phyloP scores from a whole-genome alignment of 495 filamentous ascomycete genomes.

The Xylaria curta region DNA sequence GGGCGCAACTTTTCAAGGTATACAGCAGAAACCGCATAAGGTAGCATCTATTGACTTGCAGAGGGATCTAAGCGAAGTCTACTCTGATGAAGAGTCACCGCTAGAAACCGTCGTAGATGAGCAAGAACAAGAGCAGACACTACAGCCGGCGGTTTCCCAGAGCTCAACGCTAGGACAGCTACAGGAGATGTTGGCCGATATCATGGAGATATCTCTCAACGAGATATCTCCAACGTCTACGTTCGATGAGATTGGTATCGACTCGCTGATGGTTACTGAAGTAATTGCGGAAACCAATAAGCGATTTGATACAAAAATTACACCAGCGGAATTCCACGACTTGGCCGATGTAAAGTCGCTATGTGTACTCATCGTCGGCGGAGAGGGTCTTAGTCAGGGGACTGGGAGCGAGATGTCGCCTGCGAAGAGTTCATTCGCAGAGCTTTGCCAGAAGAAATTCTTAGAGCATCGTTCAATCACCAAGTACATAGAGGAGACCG shows the following conservation, averaged over 20 bases:
- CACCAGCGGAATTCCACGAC: neutral
- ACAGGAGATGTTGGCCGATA: conserved; percentile 38
- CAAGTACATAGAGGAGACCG: neutral
- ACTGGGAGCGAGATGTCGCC: neutral
- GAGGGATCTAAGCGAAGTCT: conserved; percentile 1
- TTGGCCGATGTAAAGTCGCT: neutral
- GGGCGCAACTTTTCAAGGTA: conserved; percentile 38
- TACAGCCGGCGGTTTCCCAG: conserved; percentile 34
- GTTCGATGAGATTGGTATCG: conserved; percentile 48
- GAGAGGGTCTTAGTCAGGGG: neutral
- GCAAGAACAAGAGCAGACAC: conserved; percentile 21
- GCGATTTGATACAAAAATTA: conserved; percentile 21
- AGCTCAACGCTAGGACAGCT: neutral
- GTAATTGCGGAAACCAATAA: conserved; percentile 45
- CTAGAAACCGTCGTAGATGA: conserved; percentile 8
- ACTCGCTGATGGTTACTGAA: conserved; percentile 53
- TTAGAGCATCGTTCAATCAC: neutral
- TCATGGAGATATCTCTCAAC: conserved; percentile 35
- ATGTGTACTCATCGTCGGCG: neutral
- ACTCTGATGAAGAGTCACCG: conserved; percentile 13
- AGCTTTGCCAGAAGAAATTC: conserved; percentile 3
- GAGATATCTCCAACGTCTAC: conserved; percentile 8
- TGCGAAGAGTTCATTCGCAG: neutral
- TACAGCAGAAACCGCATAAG: neutral
- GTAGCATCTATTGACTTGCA: neutral